These are phyloP conservation scores for Picea sitchensis DNA, from an alignment of 75 land plant species.

Conservation along the genomic window DNA sequence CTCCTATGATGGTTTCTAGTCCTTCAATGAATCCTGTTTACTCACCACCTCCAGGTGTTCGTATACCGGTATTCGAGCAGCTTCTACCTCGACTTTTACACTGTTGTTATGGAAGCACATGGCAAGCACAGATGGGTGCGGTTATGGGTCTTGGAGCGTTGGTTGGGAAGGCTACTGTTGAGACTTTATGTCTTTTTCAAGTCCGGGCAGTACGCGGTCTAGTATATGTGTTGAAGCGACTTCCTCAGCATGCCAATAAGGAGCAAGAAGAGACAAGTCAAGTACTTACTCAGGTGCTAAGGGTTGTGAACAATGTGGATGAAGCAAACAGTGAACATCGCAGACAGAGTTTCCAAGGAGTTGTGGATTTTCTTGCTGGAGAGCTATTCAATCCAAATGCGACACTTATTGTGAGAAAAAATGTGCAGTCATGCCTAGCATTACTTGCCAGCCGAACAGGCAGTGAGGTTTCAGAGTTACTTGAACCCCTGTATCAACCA, in stretches of 20 bases:
- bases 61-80: slow-evolving; percentile 97
- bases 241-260: slow-evolving; percentile 91
- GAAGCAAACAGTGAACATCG: slow-evolving; percentile 92
- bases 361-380: slow-evolving; percentile 87
- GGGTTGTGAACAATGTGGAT: slow-evolving; percentile 99
- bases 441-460: slow-evolving; percentile 99
- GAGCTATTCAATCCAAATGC: slow-evolving; percentile 97
- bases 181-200: slow-evolving; percentile 86
- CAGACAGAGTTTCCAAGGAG: slow-evolving; percentile 95
- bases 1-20: slow-evolving; percentile 99
- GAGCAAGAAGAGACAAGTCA: slow-evolving; percentile 99
- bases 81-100: slow-evolving; percentile 96
- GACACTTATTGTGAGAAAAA: slow-evolving; percentile 81
- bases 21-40: slow-evolving; percentile 98
- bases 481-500: slow-evolving; percentile 83
- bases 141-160: slow-evolving; percentile 99
- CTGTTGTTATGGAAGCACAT: slow-evolving; percentile 95
- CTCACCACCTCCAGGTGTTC: slow-evolving; percentile 97
- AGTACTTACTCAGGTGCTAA: slow-evolving; percentile 94
- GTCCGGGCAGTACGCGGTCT: slow-evolving; percentile 87
- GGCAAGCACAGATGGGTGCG: slow-evolving; percentile 99
- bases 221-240: slow-evolving; percentile 88
- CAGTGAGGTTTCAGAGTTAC: slow-evolving; percentile 96
- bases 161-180: slow-evolving; percentile 98
- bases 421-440: slow-evolving; percentile 94